phyloP scores from a whole-genome alignment of 345 rosid species.

The Eucalyptus paniculata region DNA sequence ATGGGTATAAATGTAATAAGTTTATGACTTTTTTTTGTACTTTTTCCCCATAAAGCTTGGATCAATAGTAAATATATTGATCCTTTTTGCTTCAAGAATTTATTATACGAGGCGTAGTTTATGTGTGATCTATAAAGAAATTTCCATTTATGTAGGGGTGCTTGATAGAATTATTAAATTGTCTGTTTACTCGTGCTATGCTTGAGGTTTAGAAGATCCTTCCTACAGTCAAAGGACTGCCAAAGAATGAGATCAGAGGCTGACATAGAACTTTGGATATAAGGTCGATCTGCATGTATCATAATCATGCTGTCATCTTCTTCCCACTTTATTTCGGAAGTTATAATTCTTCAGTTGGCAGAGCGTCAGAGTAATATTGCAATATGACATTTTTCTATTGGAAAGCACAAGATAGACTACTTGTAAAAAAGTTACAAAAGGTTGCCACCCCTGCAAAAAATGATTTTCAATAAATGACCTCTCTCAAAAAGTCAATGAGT shows the following conservation, averaged over 20 bases:
- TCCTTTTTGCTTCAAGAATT: neutral
- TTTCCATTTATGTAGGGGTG: neutral
- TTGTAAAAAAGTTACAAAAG: neutral
- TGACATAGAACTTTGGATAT: neutral
- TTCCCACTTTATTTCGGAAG: neutral
- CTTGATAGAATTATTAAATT: neutral
- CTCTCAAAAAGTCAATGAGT: too few relatives aligned
- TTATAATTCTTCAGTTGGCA: neutral
- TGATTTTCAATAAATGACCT: too few relatives aligned
- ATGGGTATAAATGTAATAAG: fast-evolving
- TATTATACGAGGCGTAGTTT: neutral
- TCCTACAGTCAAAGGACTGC: neutral
- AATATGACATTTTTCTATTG: too few relatives aligned
- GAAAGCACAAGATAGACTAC: neutral
- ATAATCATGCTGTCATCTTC: neutral
- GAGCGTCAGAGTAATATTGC: neutral
- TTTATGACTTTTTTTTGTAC: fast-evolving
- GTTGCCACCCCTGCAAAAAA: fast-evolving
- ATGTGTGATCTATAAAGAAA: neutral
- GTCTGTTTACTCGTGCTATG: neutral
- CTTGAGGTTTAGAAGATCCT: neutral
- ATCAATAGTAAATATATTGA: neutral
- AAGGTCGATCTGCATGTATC: neutral
- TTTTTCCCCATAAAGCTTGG: neutral
- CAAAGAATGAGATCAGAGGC: neutral